Base-by-base conservation (phyloP, 2,329 filamentous ascomycete species). In the Daldinia eschscholtzii region DNA sequence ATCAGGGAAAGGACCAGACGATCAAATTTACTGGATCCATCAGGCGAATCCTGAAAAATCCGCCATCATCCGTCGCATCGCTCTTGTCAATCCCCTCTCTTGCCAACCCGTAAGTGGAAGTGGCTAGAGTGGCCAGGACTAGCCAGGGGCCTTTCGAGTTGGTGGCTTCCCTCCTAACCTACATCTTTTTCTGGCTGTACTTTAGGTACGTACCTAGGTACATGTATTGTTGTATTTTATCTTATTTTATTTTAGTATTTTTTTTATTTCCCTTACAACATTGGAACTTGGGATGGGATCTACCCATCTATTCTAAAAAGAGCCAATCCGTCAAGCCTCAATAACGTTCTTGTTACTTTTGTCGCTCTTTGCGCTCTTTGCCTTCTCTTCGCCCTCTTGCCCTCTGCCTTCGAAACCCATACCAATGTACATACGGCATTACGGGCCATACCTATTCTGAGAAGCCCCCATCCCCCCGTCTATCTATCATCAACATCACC, bases 261-360 rank as follows among this genome's bases (percentile, higher is more conserved):
- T 15, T 9, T 26, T 41, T 15, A 57, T 26, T 26, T 26, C 10
- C n/a, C 33, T 26, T 55, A 39, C 52, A 6, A 30, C 20, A 20
- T 28, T 33, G 9, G 20, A 35, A 2, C 33, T 35, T 7, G 33
- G 33, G 26, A 52, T 52, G 52, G 65, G 62, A 70, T 68, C 68
- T 66, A 57, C 66, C 59, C 53, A 50, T 69, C 61, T 30, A 63
- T 68, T 65, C 65, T 68, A 70, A 70, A 68, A 70, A 61, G 65
- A 64, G 68, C 30, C 50, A 39, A 69, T 57, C 50, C 58, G 66
- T 71, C 69, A 69, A 71, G 65, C 68, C 63, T 71, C 68, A 69
- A 57, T 48, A 52, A 57, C 30, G 57, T 39, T 44, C 64, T 67
- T 57, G 56, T 66, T 60, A 59, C 57, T 18, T 52, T 48, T 48